phyloP scores from a whole-genome alignment of 2,329 filamentous ascomycete species.

The Pseudonectria buxi region DNA sequence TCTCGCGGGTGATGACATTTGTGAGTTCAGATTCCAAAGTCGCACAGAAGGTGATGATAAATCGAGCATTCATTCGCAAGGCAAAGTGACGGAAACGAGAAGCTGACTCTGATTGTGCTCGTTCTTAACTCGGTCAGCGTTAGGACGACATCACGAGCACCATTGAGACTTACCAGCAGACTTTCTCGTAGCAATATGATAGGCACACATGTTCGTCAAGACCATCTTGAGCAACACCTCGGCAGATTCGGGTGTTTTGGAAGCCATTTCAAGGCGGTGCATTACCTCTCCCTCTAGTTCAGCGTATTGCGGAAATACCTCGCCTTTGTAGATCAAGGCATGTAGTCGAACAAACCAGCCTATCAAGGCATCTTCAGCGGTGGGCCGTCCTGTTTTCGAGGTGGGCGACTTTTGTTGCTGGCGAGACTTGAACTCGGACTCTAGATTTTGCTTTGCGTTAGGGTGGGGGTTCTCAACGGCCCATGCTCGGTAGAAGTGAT shows the following conservation, averaged over 20 bases:
- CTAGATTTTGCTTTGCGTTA: slow-evolving; percentile 67
- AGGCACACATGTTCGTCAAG: slow-evolving; percentile 79
- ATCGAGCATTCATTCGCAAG: slow-evolving; percentile 70
- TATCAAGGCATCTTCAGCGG: slow-evolving; percentile 57
- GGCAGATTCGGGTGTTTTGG: slow-evolving; percentile 62
- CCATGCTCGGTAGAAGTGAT: slow-evolving; percentile 81
- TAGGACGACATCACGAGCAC: background rate
- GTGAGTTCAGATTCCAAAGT: slow-evolving; percentile 64
- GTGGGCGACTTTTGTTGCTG: slow-evolving; percentile 31
- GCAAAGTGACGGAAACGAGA: slow-evolving; percentile 56
- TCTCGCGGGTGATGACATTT: slow-evolving; percentile 29
- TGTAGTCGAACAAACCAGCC: slow-evolving; percentile 84
- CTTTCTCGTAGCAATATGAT: slow-evolving; percentile 53
- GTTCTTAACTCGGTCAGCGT: slow-evolving; percentile 23
- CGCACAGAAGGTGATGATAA: slow-evolving; percentile 65
- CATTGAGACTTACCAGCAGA: slow-evolving; percentile 25
- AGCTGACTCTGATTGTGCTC: slow-evolving; percentile 38
- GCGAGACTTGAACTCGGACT: slow-evolving; percentile 64
- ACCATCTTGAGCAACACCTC: slow-evolving; percentile 69
- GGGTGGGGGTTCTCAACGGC: slow-evolving; percentile 68
- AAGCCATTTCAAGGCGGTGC: slow-evolving; percentile 64
- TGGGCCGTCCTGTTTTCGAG: slow-evolving; percentile 34
- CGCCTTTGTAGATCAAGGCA: slow-evolving; percentile 73
- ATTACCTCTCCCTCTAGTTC: slow-evolving; percentile 84
- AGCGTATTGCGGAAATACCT: slow-evolving; percentile 65